Evolutionary conservation across 305 asterid genomes (phyloP).

Genomic region (Plantago coronopus): DNA sequence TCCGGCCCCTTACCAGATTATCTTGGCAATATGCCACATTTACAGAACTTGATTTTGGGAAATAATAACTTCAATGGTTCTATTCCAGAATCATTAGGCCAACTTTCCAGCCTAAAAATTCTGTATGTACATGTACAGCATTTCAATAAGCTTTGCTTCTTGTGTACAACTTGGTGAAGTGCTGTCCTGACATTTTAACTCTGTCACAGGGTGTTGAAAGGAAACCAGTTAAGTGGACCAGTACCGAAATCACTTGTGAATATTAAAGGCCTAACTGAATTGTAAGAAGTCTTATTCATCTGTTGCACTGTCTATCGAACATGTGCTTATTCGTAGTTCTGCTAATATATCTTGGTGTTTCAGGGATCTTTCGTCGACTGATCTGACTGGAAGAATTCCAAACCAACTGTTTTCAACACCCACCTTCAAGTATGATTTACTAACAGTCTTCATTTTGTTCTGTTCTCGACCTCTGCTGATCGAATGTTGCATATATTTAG

Average conservation of each 20-base stretch:
- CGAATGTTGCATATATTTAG: background rate
- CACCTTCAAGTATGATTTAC: constrained; percentile 52
- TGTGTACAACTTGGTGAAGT: background rate
- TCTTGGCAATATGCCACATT: constrained; percentile 47
- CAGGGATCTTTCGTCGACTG: constrained; percentile 86
- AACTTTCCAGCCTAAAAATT: constrained; percentile 55
- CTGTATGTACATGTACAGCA: constrained; percentile 37
- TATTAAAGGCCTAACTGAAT: constrained; percentile 45
- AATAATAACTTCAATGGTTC: constrained; percentile 65
- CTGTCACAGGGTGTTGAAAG: constrained; percentile 51
- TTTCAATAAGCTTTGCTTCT: background rate
- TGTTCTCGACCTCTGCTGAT: background rate
- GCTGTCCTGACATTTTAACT: background rate
- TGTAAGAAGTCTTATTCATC: constrained; percentile 40
- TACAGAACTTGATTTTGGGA: constrained; percentile 70
- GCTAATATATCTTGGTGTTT: constrained; percentile 11
- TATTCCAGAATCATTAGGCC: constrained; percentile 72
- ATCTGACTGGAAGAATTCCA: constrained; percentile 70
- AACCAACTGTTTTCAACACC: constrained; percentile 48
- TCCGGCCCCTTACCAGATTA: constrained; percentile 68
- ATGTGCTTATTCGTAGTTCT: background rate
- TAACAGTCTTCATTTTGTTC: background rate
- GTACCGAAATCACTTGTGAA: constrained; percentile 56
- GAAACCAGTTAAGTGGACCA: constrained; percentile 53
- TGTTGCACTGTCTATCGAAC: background rate